Percentiles rank a stretch among this genome's conserved stretches.
Evolutionary conservation across 441 rosid genomes (phyloP).

Genomic region (Erodium moschatum): DNA sequence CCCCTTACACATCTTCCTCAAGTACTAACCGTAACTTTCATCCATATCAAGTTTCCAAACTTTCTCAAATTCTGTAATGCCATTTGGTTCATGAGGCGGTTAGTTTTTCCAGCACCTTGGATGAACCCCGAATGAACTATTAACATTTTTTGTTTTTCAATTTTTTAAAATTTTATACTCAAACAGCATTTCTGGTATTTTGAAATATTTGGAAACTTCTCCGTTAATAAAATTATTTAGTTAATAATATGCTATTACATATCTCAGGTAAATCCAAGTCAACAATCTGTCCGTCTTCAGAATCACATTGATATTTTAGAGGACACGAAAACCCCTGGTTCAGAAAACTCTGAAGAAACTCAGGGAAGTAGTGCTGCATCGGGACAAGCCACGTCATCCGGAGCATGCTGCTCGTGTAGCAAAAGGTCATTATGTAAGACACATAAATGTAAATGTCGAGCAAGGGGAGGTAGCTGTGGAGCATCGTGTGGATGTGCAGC

Average conservation of each 20-base stretch:
- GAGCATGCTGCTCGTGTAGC: conserved; percentile 66
- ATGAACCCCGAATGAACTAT: too few species aligned
- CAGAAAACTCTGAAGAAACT: conserved; percentile 24
- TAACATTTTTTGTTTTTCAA: too few species aligned
- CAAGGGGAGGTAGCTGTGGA: conserved; percentile 54
- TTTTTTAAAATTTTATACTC: too few species aligned
- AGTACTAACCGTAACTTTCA: too few species aligned
- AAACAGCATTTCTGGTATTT: too few species aligned
- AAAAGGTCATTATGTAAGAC: conserved; percentile 73
- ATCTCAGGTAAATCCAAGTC: conserved; percentile 36
- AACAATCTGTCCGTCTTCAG: conserved; percentile 36
- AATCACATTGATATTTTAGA: conserved; percentile 22
- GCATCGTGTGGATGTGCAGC: conserved; percentile 54
- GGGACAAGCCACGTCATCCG: conserved; percentile 24
- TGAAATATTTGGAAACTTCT: too few species aligned
- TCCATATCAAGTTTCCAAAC: too few species aligned
- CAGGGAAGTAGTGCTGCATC: conserved; percentile 20
- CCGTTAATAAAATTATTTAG: background rate
- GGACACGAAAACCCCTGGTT: conserved; percentile 24
- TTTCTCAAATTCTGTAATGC: too few species aligned
- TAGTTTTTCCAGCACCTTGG: too few species aligned
- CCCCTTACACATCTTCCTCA: too few species aligned
- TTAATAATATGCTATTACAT: conserved; percentile 12
- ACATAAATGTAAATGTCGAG: conserved; percentile 56
- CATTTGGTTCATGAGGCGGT: too few species aligned